A percentile compares a stretch with the other conserved stretches of the same genome.
Conservation (phyloP, 164 flowering plant species). For the Tetrastigma voinierianum region DNA sequence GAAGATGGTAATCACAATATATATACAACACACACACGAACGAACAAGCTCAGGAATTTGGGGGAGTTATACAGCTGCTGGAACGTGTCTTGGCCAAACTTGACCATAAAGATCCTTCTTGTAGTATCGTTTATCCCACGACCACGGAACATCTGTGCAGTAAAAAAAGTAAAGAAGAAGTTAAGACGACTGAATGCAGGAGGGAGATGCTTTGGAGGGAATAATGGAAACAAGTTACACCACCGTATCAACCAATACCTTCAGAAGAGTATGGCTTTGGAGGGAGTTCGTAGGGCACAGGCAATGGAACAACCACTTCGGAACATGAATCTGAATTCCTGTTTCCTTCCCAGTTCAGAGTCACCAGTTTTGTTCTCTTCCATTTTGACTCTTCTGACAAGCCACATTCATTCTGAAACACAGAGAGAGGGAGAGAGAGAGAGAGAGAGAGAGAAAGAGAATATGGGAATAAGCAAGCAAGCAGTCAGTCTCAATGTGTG, state of each 20-base stretch:
- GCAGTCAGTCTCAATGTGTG: no score
- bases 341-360: conserved; percentile 54
- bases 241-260: no score
- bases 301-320: conserved; percentile 58
- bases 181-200: not conserved
- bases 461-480: not conserved
- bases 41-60: conserved; percentile 20
- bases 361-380: conserved; percentile 50
- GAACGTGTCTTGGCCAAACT: conserved; percentile 73
- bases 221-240: no score
- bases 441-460: not conserved
- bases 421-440: not conserved
- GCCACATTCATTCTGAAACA: conserved; percentile 35
- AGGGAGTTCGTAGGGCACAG: conserved; percentile 92
- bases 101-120: conserved; percentile 90
- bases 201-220: no score
- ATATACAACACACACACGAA: not conserved
- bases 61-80: conserved; percentile 33
- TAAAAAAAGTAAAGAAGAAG: conserved; percentile 1
- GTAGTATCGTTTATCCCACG: conserved; percentile 78
- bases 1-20: no score
- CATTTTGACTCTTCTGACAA: conserved; percentile 21
- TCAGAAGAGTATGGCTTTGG: conserved; percentile 71
- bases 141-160: conserved; percentile 90
- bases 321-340: conserved; percentile 24